Evolutionary conservation across 768 basidiomycete genomes (phyloP), one percentile per base, ranked within the genome.

Genomic region (Leccinum disarticulatum): DNA sequence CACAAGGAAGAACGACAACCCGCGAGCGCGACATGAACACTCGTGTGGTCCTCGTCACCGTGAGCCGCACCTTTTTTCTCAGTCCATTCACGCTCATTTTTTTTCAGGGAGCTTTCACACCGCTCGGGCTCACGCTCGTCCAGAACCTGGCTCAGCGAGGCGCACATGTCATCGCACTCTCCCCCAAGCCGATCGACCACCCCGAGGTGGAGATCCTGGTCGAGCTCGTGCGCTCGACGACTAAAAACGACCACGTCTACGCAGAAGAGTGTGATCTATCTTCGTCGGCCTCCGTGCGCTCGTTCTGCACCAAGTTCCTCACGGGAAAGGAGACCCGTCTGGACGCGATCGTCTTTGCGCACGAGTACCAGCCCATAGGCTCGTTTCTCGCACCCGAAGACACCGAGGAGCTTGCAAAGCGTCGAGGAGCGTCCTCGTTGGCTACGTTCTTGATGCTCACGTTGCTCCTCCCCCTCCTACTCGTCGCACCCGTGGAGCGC

Each of bases 401-500:
- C 68, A 70, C 38, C 15, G 59, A 9, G 58, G 62, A 59, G 49
- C 68, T 78, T 17, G 77, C 77, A 41, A 65, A 72, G 54, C 66
- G 68, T 56, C 77, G 88, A 46, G 81, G 82, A 54, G 70, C 76
- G 1, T 73, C 75, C 2, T 84, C 87, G 1, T 71, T 91, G 38
- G 87, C 88, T 22, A 88, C 88, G 2, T 95, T 94, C 74, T 76
- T 94, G 57, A 80, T 95, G 6, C 79, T 83, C 7, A 95, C 93
- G 2, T 78, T 91, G 6, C 80, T 97, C 0, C 81, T 96, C 0
- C 93, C 94, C 3, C 79, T 83, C 30, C 77, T 96, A 4, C 84
- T 97, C 15, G 85, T 90, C 27, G 88, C 91, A 0, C 93, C 94
- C 0, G 79, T 82, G n/a, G 94, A 95, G 69, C 82, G 94, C 36